Percentiles rank a stretch among this genome's conserved stretches.
These are phyloP conservation scores for Pleurotus cornucopiae DNA, from an alignment of 768 basidiomycete species.

Conservation along the genomic window DNA sequence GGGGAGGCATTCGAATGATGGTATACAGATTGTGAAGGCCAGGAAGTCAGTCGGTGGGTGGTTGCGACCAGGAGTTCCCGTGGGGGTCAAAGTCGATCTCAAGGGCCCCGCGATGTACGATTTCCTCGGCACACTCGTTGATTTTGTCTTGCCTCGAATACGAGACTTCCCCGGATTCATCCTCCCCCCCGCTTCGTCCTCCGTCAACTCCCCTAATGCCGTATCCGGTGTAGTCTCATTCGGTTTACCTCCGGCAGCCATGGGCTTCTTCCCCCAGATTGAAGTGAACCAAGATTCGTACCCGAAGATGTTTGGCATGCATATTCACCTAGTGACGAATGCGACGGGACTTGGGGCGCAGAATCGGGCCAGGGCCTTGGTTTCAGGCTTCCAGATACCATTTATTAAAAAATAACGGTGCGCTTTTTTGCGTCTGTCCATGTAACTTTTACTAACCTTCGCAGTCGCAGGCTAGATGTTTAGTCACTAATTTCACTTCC, in stretches of 20 bases:
- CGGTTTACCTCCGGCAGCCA: conserved; percentile 78
- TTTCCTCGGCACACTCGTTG: conserved; percentile 81
- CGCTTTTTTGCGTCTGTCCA: neutral
- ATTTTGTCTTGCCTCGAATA: conserved; percentile 93
- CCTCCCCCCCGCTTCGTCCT: conserved; percentile 72
- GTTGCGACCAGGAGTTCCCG: conserved; percentile 78
- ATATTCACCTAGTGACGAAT: conserved; percentile 91
- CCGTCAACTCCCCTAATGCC: conserved; percentile 65
- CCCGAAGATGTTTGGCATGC: conserved; percentile 83
- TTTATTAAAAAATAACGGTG: conserved; percentile 49
- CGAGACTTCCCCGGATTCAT: conserved; percentile 85
- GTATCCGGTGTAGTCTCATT: conserved; percentile 88
- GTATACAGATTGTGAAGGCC: conserved; percentile 74
- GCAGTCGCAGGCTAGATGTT: no score
- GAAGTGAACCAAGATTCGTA: conserved; percentile 93
- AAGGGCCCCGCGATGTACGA: conserved; percentile 93
- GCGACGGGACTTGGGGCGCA: conserved; percentile 86
- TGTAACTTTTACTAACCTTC: no score
- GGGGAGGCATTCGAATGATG: conserved; percentile 62
- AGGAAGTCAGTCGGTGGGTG: conserved; percentile 75
- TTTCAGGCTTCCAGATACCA: conserved; percentile 92
- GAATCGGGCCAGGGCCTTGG: conserved; percentile 77
- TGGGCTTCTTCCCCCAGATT: conserved; percentile 92
- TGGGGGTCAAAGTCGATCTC: conserved; percentile 88
- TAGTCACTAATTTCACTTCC: no score